Evolutionary conservation across 345 rosid species (phyloP), one percentile per base, ranked within the genome.

Genomic region (Hibiscus syriacus): DNA sequence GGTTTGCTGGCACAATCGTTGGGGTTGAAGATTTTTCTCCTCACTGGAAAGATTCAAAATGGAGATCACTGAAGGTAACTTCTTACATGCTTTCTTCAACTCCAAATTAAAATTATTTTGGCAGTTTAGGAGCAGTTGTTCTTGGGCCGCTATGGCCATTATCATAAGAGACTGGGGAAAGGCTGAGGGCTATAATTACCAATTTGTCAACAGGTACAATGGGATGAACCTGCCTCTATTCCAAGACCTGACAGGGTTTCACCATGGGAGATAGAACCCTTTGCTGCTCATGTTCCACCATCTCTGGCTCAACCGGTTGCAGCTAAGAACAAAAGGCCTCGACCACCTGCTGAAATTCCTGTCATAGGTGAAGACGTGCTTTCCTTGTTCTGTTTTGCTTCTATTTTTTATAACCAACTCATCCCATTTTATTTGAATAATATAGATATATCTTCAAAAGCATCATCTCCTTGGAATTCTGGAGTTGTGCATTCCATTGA

Each of bases 261-360:
- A 23, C 87, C 96, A 50, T 92, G 98, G 98, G 98, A 92, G 69
- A 80, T 90, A 26, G 96, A 92, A 68, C 90, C 92, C 6, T 87
- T 81, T 70, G 72, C 74, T 45, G 71, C 86, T 63, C 82, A 90
- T 23, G 80, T 74, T 68, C 70, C 81, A 3, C 41, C 80, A 27
- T 80, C 74, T 74, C 61, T 77, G 67, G 72, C 80, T 67, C 93
- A 80, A 71, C 57, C 82, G 46, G 81, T 74, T 67, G 68, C 71
- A 41, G 19, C 53, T 14, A 93, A 87, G 77, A 79, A 78, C 82
- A 93, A 93, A 82, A 82, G 94, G 74, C 90, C 90, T 23, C 89
- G 98, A 56, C 80, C 80, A 43, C 77, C 73, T 43, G 39, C 43
- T 56, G 89, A 83, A 74, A 68, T 80, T 71, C 83, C 89, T 52